Evolutionary conservation across 495 filamentous ascomycete genomes (phyloP).

Genomic region (Lasiosphaeria miniovina): DNA sequence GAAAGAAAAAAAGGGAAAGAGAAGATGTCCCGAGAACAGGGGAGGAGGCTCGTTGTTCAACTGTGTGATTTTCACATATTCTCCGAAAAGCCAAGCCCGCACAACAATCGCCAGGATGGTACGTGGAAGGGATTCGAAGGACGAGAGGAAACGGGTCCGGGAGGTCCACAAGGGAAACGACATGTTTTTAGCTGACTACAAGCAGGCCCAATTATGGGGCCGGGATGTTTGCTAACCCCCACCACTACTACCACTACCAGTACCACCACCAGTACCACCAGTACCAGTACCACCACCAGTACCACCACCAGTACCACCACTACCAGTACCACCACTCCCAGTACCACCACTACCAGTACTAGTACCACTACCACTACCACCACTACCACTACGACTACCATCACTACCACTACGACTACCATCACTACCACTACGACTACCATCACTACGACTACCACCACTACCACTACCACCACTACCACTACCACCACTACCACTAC

Average conservation of each 20-base stretch:
- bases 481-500: no score
- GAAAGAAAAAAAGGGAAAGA: slow-evolving; percentile 10
- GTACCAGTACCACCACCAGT: no score
- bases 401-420: no score
- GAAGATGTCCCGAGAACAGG: slow-evolving; percentile 15
- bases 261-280: no score
- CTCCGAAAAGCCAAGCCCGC: slow-evolving; percentile 12
- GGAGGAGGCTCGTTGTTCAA: slow-evolving; percentile 3
- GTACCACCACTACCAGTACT: no score
- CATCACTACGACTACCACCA: no score
- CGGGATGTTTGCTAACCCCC: slow-evolving; percentile 1
- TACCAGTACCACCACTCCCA: no score
- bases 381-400: no score
- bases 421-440: no score
- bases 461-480: no score
- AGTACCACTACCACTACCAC: no score
- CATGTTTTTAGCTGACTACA: slow-evolving; percentile 18
- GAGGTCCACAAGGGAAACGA: slow-evolving; percentile 15
- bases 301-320: not conserved
- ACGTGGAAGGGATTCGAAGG: not conserved
- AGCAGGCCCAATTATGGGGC: not conserved
- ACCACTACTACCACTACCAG: no score
- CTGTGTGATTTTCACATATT: slow-evolving; percentile 26
- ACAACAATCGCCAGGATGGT: slow-evolving; percentile 3
- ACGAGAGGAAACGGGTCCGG: slow-evolving; percentile 11